These are phyloP conservation scores for Camellia japonica DNA, from an alignment of 148 eudicot genomes.

Conservation along the genomic window DNA sequence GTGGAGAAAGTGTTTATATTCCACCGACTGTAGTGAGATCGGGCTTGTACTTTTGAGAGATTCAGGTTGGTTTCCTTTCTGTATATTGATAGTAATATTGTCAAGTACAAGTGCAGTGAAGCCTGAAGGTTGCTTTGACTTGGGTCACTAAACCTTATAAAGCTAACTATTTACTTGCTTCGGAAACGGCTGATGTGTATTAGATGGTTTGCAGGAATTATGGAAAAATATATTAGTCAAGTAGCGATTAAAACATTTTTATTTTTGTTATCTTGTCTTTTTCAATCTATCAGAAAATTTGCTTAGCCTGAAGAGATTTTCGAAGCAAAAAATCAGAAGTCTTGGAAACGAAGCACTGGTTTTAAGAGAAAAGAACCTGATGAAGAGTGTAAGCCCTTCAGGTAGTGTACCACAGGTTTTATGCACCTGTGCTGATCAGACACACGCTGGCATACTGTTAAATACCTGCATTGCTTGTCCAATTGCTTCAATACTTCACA, in stretches of 20 bases:
- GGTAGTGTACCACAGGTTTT: conserved; percentile 65
- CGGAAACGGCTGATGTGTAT: background rate
- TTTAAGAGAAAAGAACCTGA: conserved; percentile 68
- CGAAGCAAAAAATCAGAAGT: conserved; percentile 68
- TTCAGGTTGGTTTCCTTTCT: conserved; percentile 47
- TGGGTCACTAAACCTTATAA: conserved; percentile 7
- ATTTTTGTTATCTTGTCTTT: conserved; percentile 1
- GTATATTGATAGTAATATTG: background rate
- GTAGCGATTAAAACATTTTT: background rate
- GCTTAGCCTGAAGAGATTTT: conserved; percentile 76
- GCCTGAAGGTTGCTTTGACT: background rate
- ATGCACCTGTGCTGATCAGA: conserved; percentile 77
- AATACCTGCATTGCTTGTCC: conserved; percentile 76
- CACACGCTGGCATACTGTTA: conserved; percentile 71
- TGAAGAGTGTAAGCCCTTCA: conserved; percentile 49
- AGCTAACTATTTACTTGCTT: background rate
- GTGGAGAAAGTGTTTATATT: conserved; percentile 69
- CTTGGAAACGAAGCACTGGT: conserved; percentile 81
- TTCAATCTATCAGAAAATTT: conserved; percentile 43
- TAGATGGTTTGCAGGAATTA: background rate
- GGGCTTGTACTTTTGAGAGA: conserved; percentile 69
- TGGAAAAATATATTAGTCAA: background rate
- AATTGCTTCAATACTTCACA: conserved; percentile 59
- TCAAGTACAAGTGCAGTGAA: background rate
- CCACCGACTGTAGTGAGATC: conserved; percentile 88